Percentiles rank a stretch among this genome's conserved stretches.
Evolutionary conservation across 768 basidiomycete genomes (phyloP).

Genomic region (Filobasidium wieringae): DNA sequence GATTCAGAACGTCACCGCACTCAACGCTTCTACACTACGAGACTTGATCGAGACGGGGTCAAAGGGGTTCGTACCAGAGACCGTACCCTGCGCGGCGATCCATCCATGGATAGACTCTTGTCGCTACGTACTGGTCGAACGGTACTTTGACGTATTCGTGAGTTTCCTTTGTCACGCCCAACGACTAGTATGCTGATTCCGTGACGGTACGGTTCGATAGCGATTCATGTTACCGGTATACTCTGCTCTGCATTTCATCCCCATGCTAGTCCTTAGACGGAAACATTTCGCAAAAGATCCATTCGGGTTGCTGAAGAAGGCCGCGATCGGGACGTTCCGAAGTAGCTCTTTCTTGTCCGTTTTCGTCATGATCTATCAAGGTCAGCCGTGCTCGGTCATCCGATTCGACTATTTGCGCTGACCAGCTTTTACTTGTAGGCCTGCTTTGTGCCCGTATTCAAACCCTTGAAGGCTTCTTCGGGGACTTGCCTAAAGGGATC

Average conservation of each 20-base stretch:
- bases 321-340: constrained; percentile 59
- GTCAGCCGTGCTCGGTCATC: constrained; percentile 42
- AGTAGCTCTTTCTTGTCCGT: constrained; percentile 77
- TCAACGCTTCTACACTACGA: constrained; percentile 23
- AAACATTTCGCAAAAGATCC: constrained; percentile 57
- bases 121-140: constrained; percentile 49
- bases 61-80: constrained; percentile 23
- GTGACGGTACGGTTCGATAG: constrained; percentile 5
- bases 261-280: constrained; percentile 69
- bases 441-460: constrained; percentile 24
- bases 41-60: constrained; percentile 21
- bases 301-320: constrained; percentile 51
- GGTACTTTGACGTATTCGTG: constrained; percentile 70
- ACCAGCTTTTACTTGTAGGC: constrained; percentile 10
- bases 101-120: constrained; percentile 66
- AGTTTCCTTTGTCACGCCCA: constrained; percentile 49
- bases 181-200: not conserved
- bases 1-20: constrained; percentile 24
- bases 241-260: constrained; percentile 78
- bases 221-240: constrained; percentile 49
- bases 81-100: constrained; percentile 49
- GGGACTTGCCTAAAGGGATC: constrained; percentile 40
- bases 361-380: constrained; percentile 71
- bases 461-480: constrained; percentile 14
- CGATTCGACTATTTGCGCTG: constrained; percentile 14